Conservation (phyloP, 208 protist species). For the Naegleria gruberi region DNA sequence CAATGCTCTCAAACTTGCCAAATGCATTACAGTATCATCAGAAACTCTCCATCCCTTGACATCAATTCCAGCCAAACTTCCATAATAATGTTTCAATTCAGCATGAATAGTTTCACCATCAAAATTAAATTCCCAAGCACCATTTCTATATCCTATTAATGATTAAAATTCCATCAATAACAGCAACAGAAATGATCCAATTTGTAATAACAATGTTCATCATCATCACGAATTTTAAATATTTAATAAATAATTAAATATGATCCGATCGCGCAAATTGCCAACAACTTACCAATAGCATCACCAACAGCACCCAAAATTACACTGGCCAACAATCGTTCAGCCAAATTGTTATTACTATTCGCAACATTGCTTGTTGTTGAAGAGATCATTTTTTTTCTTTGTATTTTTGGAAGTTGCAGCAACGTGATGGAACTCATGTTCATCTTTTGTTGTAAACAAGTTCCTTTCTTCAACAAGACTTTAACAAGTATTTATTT, state of each 20-base stretch:
- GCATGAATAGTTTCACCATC: not conserved
- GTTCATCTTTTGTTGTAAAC: too few species aligned
- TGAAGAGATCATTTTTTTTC: too few species aligned
- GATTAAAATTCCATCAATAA: not conserved
- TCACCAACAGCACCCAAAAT: not conserved
- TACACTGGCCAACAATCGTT: not conserved
- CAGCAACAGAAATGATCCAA: too few species aligned
- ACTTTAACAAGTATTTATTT: too few species aligned
- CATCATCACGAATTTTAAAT: not conserved
- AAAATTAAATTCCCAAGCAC: not conserved
- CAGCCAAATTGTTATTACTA: not conserved
- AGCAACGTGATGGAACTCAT: too few species aligned
- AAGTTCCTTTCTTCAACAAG: too few species aligned
- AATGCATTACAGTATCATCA: slow-evolving; percentile 11
- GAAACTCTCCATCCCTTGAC: not conserved
- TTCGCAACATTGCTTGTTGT: too few species aligned
- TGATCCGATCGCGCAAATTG: too few species aligned
- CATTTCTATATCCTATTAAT: not conserved
- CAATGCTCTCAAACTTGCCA: not conserved
- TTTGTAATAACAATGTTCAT: too few species aligned
- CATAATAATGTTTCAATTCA: not conserved
- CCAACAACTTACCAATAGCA: not conserved
- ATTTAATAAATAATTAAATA: too few species aligned
- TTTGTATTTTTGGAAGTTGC: too few species aligned
- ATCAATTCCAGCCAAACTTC: not conserved